These are phyloP conservation scores for Sequoiadendron giganteum DNA, from an alignment of 75 land plant species.

Conservation along the genomic window DNA sequence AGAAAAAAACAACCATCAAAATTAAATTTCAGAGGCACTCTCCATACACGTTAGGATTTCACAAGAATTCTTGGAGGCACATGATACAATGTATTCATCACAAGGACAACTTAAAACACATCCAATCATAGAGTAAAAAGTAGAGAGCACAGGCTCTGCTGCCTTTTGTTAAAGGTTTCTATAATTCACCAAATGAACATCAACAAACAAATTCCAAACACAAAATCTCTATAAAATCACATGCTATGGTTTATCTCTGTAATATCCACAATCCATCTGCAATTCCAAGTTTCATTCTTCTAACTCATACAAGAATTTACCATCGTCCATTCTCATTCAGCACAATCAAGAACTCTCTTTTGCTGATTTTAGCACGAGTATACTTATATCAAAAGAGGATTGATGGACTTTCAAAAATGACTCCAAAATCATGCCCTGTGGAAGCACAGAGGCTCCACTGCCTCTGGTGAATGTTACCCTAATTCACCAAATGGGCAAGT, in stretches of 20 bases:
- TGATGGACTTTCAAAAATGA: not conserved
- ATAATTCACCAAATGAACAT: not conserved
- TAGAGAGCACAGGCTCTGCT: not conserved
- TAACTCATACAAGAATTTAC: not conserved
- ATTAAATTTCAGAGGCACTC: too few relatives aligned
- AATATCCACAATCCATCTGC: not conserved
- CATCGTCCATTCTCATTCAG: not conserved
- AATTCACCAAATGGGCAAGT: not conserved
- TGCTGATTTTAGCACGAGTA: too few relatives aligned
- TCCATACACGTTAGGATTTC: not conserved
- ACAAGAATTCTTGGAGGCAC: not conserved
- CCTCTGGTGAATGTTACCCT: not conserved
- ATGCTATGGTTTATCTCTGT: not conserved
- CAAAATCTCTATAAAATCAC: not conserved
- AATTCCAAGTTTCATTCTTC: not conserved
- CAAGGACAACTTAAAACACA: not conserved
- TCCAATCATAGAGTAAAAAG: not conserved
- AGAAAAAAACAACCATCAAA: not conserved
- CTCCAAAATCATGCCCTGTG: not conserved
- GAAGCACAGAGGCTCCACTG: not conserved
- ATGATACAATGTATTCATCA: too few relatives aligned
- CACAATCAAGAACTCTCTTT: too few relatives aligned
- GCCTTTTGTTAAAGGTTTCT: not conserved
- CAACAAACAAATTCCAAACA: not conserved
- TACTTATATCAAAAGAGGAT: not conserved